Evolutionary conservation across 768 basidiomycete genomes (phyloP).

Genomic region (Boletus vermiculosoides): DNA sequence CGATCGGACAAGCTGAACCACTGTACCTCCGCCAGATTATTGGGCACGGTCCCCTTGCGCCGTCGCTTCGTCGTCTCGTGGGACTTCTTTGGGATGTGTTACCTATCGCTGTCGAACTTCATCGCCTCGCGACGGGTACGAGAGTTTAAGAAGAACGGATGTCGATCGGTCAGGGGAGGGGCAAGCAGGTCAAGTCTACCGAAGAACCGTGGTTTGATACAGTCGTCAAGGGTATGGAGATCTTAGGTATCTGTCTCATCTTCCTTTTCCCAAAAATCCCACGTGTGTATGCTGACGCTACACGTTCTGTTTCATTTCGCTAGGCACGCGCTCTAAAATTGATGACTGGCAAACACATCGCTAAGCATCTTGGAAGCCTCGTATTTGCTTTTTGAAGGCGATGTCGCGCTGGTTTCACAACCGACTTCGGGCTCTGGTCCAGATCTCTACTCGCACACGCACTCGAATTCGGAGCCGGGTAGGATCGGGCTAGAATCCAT

Average conservation of each 20-base stretch:
- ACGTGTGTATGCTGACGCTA: background rate
- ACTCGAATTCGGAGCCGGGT: background rate
- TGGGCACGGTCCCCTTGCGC: slow-evolving; percentile 62
- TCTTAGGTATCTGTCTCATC: slow-evolving; percentile 45
- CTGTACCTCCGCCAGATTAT: slow-evolving; percentile 73
- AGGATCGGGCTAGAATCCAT: slow-evolving; percentile 55
- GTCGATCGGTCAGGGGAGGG: slow-evolving; percentile 4
- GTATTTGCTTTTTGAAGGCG: slow-evolving; percentile 47
- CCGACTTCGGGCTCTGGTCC: background rate
- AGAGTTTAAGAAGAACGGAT: slow-evolving; percentile 25
- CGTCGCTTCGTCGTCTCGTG: slow-evolving; percentile 65
- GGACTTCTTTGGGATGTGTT: slow-evolving; percentile 72
- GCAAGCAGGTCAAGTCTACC: slow-evolving; percentile 13
- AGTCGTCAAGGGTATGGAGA: slow-evolving; percentile 80
- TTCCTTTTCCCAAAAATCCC: background rate
- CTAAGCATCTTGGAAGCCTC: slow-evolving; percentile 78
- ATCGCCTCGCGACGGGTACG: slow-evolving; percentile 44
- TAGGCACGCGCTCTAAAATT: slow-evolving; percentile 77
- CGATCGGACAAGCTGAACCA: slow-evolving; percentile 63
- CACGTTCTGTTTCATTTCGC: background rate
- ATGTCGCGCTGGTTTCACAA: background rate
- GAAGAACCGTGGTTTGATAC: slow-evolving; percentile 49
- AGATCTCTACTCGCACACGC: too few species aligned
- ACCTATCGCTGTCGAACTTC: slow-evolving; percentile 72
- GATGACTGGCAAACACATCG: slow-evolving; percentile 62